phyloP scores from a whole-genome alignment of 208 protist species.

The Trypanosoma avium region DNA sequence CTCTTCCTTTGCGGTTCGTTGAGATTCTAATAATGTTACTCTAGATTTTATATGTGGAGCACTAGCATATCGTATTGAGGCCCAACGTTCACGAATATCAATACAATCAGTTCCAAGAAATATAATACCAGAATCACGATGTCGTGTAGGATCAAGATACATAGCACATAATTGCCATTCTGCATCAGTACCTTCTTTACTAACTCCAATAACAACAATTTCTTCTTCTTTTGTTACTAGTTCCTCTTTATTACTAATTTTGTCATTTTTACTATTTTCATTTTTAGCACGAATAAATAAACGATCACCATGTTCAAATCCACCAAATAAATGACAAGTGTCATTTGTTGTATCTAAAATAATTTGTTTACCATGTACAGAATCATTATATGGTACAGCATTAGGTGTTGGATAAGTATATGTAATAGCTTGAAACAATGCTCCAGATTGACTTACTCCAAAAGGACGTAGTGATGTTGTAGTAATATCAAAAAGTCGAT shows the following conservation, averaged over 20 bases:
- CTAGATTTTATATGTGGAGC: conserved; percentile 27
- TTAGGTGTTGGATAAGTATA: conserved; percentile 39
- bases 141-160: conserved; percentile 35
- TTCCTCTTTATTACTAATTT: conserved; percentile 1
- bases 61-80: conserved; percentile 29
- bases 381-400: conserved; percentile 60
- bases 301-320: conserved; percentile 64
- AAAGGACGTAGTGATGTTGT: conserved; percentile 49
- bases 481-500: conserved; percentile 69
- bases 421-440: conserved; percentile 41
- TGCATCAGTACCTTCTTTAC: conserved; percentile 47
- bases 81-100: conserved; percentile 51
- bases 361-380: conserved; percentile 33
- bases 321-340: conserved; percentile 63
- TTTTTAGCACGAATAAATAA: conserved; percentile 38
- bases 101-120: conserved; percentile 65
- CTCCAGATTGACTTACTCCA: conserved; percentile 47
- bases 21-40: conserved; percentile 39
- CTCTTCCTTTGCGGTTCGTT: conserved; percentile 64
- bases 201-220: conserved; percentile 73
- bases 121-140: conserved; percentile 45
- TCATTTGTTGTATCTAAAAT: conserved; percentile 62
- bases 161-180: conserved; percentile 64
- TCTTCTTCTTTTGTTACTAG: conserved; percentile 22
- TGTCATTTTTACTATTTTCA: conserved; percentile 10